Percentiles rank a stretch among this genome's conserved stretches.
Conservation (phyloP, 2,329 filamentous ascomycete genomes). For the Neophaeococcomyces mojaviensis region DNA sequence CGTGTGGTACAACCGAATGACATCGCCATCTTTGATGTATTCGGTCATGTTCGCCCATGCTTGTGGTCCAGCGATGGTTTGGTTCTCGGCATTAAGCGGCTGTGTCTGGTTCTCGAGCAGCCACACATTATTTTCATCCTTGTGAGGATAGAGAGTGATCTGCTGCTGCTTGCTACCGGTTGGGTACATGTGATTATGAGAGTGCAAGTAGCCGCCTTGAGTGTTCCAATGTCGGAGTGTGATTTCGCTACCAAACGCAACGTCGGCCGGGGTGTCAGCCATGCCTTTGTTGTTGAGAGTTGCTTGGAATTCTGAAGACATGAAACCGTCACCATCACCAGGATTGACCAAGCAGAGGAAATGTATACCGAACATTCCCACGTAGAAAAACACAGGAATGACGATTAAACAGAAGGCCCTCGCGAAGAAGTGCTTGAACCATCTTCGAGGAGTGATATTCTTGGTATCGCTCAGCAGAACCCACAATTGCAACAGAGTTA, state of each 20-base stretch:
- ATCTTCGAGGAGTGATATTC: conserved; percentile 76
- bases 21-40: conserved; percentile 69
- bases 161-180: conserved; percentile 97
- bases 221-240: conserved; percentile 90
- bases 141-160: conserved; percentile 96
- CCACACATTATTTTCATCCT: conserved; percentile 97
- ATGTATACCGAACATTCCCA: conserved; percentile 95
- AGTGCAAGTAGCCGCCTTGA: conserved; percentile 95
- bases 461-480: conserved; percentile 82
- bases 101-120: conserved; percentile 94
- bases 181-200: conserved; percentile 95
- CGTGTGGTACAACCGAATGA: conserved; percentile 76
- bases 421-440: conserved; percentile 90
- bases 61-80: conserved; percentile 68
- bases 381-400: conserved; percentile 83
- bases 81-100: conserved; percentile 62
- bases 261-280: conserved; percentile 88
- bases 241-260: conserved; percentile 80
- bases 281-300: conserved; percentile 95
- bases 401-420: conserved; percentile 85
- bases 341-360: conserved; percentile 90
- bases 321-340: conserved; percentile 96
- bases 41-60: conserved; percentile 70
- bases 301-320: conserved; percentile 98
- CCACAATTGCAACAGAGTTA: conserved; percentile 92